phyloP scores from a whole-genome alignment of 768 basidiomycete genomes.

The Hortiboletus flavorubellus region DNA sequence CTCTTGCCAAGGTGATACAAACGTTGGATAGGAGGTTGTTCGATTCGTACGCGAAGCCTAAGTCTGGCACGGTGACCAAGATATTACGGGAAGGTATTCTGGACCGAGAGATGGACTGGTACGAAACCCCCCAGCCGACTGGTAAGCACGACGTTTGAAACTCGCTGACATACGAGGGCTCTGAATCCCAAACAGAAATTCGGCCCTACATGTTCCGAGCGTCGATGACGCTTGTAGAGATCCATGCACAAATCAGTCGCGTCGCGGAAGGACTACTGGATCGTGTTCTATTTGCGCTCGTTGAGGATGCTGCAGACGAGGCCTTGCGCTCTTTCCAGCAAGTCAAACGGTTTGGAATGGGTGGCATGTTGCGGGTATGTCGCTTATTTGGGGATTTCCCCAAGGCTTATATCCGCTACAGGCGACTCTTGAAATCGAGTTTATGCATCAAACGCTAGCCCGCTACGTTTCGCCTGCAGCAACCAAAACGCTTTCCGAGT shows the following conservation, averaged over 20 bases:
- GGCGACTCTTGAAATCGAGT: conserved; percentile 99
- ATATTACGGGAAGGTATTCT: conserved; percentile 81
- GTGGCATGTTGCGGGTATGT: conserved; percentile 90
- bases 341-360: conserved; percentile 92
- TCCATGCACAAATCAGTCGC: conserved; percentile 87
- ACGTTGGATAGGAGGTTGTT: conserved; percentile 89
- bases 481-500: conserved; percentile 80
- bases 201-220: conserved; percentile 91
- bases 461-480: conserved; percentile 83
- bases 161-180: not conserved
- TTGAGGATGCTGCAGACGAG: conserved; percentile 80
- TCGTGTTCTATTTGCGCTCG: conserved; percentile 75
- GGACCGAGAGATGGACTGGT: conserved; percentile 86
- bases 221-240: conserved; percentile 82
- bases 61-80: conserved; percentile 60
- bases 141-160: conserved; percentile 45
- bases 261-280: conserved; percentile 78
- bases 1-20: conserved; percentile 70
- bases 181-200: conserved; percentile 58
- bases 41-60: conserved; percentile 81
- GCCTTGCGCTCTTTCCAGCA: conserved; percentile 84
- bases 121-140: conserved; percentile 86
- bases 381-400: not conserved
- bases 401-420: conserved; percentile 30
- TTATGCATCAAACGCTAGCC: conserved; percentile 93